Evolutionary conservation across 257 asterid species (phyloP).

Genomic region (Solanum boliviense): DNA sequence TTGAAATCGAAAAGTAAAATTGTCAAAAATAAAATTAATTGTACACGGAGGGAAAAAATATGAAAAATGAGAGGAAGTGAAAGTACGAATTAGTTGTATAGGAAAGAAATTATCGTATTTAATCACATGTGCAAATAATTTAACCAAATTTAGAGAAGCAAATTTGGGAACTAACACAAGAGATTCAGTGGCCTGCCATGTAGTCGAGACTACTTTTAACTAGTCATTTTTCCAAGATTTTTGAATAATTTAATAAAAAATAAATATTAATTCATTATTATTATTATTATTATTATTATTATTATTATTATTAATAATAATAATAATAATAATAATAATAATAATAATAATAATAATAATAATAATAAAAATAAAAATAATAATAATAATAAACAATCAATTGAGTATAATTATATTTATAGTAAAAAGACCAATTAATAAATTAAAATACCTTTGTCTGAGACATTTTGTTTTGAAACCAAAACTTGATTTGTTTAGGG

Average conservation of each 20-base stretch:
- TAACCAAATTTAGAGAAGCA: not conserved
- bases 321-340: too few relatives aligned
- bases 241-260: not conserved
- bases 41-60: not conserved
- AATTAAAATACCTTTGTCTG: slow-evolving; percentile 40
- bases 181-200: not conserved
- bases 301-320: too few relatives aligned
- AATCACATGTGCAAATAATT: not conserved
- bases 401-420: too few relatives aligned
- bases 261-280: not conserved
- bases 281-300: too few relatives aligned
- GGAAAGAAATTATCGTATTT: not conserved
- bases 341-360: not conserved
- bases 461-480: slow-evolving; percentile 69
- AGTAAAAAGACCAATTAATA: too few relatives aligned
- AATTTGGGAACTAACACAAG: not conserved
- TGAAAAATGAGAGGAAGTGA: not conserved
- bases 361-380: too few relatives aligned
- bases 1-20: not conserved
- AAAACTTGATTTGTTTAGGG: slow-evolving; percentile 42
- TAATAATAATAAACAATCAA: not conserved
- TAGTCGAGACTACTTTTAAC: not conserved
- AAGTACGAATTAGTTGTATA: not conserved
- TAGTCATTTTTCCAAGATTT: not conserved
- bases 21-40: not conserved